Evolutionary conservation across 768 basidiomycete genomes (phyloP), one percentile per base, ranked within the genome.

Genomic region (Hygrophoropsis aurantiaca): DNA sequence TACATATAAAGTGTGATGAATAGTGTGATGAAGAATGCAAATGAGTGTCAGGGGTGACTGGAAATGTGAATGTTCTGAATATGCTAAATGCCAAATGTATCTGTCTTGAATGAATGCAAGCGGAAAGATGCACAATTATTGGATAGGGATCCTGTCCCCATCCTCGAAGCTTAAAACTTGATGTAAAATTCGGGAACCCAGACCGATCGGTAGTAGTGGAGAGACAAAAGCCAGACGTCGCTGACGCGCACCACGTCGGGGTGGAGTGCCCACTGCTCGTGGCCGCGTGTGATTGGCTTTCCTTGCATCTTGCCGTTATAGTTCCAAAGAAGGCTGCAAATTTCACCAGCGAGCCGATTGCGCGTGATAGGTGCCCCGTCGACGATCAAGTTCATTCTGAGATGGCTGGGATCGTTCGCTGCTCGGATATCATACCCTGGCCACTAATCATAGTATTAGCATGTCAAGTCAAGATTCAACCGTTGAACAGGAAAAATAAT

Each of bases 121-220:
- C n/a, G n/a, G n/a, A n/a, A n/a, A n/a, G n/a, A n/a, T n/a, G n/a
- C n/a, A n/a, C n/a, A n/a, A n/a, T 30, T 6, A 13, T 30, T 7
- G 27, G 27, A 7, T 30, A 30, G 13, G 13, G 13, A 30, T 30
- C 27, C 27, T 6, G 27, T 7, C 27, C 7, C 27, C 27, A 30
- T 7, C 27, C 27, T n/a, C n/a, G n/a, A n/a, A n/a, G 27, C 13
- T 59, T 51, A 60, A 30, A 54, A 50, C 3, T 58, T 50, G 49
- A 64, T 55, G 33, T 65, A 63, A 42, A 64, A 33, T 27, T 64
- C 62, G 24, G 63, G 63, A 3, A 64, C 38, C 62, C 62, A 64
- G 5, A 49, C 32, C n/a, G 52, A 55, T n/a, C 47, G 45, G 40
- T 65, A 65, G 39, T 63, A 59, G 46, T 64, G 64, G 2, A 57